phyloP scores from a whole-genome alignment of 305 asterid species.

The Fraxinus floribunda region DNA sequence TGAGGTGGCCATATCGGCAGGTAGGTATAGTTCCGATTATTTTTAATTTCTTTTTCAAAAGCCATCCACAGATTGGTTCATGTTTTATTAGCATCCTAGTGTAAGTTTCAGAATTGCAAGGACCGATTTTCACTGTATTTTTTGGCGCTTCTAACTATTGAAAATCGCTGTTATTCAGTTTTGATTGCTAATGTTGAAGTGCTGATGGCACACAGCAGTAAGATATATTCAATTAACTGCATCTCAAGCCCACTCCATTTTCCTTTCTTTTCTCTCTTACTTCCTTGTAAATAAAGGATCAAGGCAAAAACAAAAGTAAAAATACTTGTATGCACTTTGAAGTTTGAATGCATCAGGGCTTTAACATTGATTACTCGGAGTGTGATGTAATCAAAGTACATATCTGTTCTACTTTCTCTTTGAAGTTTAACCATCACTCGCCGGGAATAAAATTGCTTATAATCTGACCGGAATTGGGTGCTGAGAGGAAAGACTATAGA shows the following conservation, averaged over 20 bases:
- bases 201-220: not conserved
- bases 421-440: not conserved
- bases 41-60: not conserved
- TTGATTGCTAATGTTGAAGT: not conserved
- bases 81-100: not conserved
- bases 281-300: not conserved
- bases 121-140: not conserved
- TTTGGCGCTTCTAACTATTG: not conserved
- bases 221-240: not conserved
- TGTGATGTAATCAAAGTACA: not conserved
- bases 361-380: not conserved
- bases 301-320: not conserved
- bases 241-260: not conserved
- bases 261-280: not conserved
- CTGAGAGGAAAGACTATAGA: not conserved
- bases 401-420: not conserved
- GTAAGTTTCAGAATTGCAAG: not conserved
- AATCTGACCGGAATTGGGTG: not conserved
- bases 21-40: conserved; percentile 26
- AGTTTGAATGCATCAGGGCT: not conserved
- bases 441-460: not conserved
- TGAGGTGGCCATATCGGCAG: conserved; percentile 69
- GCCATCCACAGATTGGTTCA: not conserved
- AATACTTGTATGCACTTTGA: not conserved
- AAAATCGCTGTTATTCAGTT: not conserved